Conservation (phyloP, 163 green algal species). For the Prototheca stagnorum region DNA sequence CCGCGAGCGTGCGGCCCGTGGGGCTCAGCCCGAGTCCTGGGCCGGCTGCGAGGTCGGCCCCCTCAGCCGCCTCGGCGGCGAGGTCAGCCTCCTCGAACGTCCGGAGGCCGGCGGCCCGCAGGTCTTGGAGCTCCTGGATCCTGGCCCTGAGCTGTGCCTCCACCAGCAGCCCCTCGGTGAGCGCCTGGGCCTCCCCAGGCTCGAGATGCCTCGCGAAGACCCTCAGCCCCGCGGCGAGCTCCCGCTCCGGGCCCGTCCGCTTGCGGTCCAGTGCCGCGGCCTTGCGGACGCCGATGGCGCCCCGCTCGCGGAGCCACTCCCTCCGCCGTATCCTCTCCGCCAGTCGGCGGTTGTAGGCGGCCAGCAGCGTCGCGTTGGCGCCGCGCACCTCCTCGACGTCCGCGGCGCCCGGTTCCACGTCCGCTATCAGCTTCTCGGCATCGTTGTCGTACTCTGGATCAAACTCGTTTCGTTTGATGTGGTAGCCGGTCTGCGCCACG, state of each 20-base stretch:
- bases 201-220: slow-evolving; percentile 61
- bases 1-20: too few relatives aligned
- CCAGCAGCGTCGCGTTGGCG: slow-evolving; percentile 63
- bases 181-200: slow-evolving; percentile 50
- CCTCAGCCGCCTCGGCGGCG: slow-evolving; percentile 13
- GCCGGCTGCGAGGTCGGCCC: too few relatives aligned
- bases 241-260: slow-evolving; percentile 45
- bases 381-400: slow-evolving; percentile 6
- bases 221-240: slow-evolving; percentile 48
- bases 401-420: slow-evolving; percentile 61
- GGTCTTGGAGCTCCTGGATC: slow-evolving; percentile 51
- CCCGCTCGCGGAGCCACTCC: slow-evolving; percentile 57
- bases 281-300: slow-evolving; percentile 39
- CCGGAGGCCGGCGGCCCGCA: slow-evolving; percentile 37
- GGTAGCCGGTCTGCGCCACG: slow-evolving; percentile 56
- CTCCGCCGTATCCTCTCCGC: slow-evolving; percentile 59
- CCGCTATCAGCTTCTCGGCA: slow-evolving; percentile 67
- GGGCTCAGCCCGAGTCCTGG: too few relatives aligned
- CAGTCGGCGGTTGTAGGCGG: slow-evolving; percentile 81
- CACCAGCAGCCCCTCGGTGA: slow-evolving; percentile 58
- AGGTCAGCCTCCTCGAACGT: slow-evolving; percentile 13
- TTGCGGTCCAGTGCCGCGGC: slow-evolving; percentile 44
- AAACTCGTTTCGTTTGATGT: slow-evolving; percentile 87
- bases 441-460: slow-evolving; percentile 88
- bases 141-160: slow-evolving; percentile 27